These are phyloP conservation scores for Brassica juncea DNA, from an alignment of 345 rosid species.

Conservation along the genomic window DNA sequence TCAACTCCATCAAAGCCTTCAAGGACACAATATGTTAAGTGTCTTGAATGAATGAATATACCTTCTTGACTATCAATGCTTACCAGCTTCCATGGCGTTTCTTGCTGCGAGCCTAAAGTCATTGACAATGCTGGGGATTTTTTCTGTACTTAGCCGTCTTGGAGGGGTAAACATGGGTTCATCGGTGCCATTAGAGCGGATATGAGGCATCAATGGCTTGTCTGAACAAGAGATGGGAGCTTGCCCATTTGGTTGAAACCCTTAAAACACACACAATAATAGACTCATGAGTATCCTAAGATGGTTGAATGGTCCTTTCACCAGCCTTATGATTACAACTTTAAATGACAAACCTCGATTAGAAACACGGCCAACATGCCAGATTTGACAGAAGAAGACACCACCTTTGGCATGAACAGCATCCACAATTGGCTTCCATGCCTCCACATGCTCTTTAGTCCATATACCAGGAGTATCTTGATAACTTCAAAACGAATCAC, in stretches of 20 bases:
- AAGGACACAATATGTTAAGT: background rate
- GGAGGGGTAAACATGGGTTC: slow-evolving; percentile 54
- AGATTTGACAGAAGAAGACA: slow-evolving; percentile 66
- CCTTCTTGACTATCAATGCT: background rate
- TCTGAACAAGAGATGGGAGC: slow-evolving; percentile 64
- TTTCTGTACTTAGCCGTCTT: slow-evolving; percentile 55
- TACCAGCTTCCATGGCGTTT: slow-evolving; percentile 83
- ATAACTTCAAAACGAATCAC: slow-evolving; percentile 39
- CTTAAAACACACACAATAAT: background rate
- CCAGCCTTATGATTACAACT: background rate
- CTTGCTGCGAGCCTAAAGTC: slow-evolving; percentile 74
- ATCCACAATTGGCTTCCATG: slow-evolving; percentile 85
- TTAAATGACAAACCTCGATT: slow-evolving; percentile 35
- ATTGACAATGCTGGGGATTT: slow-evolving; percentile 68
- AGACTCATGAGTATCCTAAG: background rate
- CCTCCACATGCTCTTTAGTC: slow-evolving; percentile 82
- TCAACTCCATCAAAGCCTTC: slow-evolving; percentile 83
- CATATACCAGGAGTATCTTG: slow-evolving; percentile 64
- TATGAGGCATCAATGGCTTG: slow-evolving; percentile 52
- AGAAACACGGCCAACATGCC: slow-evolving; percentile 81
- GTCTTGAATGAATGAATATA: background rate
- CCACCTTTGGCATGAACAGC: slow-evolving; percentile 86
- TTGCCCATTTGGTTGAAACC: slow-evolving; percentile 64
- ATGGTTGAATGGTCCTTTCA: background rate
- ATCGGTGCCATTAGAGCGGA: slow-evolving; percentile 48